A percentile compares a stretch with the other conserved stretches of the same genome.
Conservation (phyloP, 139 green algal genomes). For the Parachlorella kessleri region DNA sequence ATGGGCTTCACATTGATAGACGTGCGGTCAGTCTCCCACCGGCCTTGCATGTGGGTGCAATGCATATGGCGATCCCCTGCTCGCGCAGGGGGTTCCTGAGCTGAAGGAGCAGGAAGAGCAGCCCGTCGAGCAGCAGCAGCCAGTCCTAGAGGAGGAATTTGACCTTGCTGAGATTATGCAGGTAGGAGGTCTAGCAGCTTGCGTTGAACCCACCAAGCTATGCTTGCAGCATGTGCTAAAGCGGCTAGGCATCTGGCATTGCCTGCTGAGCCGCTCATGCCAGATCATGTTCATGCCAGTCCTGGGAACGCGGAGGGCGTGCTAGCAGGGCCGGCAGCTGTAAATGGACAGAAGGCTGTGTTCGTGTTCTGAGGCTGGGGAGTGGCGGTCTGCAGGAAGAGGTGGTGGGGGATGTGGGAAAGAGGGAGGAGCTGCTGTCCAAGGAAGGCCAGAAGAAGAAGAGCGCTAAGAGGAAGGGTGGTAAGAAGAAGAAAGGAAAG, state of each 20-base stretch:
- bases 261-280: background rate
- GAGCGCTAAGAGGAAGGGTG: background rate
- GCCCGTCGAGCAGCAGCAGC: background rate
- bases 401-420: background rate
- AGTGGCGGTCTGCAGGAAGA: background rate
- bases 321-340: background rate
- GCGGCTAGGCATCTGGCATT: background rate
- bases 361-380: background rate
- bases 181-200: conserved; percentile 7
- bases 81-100: background rate
- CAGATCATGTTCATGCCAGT: background rate
- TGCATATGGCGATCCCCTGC: background rate
- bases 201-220: background rate
- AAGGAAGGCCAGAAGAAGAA: background rate
- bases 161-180: conserved; percentile 51
- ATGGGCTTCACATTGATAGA: no score
- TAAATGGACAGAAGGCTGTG: background rate
- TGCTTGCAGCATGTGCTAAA: background rate
- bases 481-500: background rate
- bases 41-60: background rate
- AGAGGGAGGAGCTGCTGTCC: background rate
- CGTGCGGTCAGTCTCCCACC: no score
- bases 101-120: background rate
- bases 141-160: conserved; percentile 48
- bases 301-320: background rate